phyloP scores from a whole-genome alignment of 2,329 filamentous ascomycete genomes.

The Trichoderma semiorbis region DNA sequence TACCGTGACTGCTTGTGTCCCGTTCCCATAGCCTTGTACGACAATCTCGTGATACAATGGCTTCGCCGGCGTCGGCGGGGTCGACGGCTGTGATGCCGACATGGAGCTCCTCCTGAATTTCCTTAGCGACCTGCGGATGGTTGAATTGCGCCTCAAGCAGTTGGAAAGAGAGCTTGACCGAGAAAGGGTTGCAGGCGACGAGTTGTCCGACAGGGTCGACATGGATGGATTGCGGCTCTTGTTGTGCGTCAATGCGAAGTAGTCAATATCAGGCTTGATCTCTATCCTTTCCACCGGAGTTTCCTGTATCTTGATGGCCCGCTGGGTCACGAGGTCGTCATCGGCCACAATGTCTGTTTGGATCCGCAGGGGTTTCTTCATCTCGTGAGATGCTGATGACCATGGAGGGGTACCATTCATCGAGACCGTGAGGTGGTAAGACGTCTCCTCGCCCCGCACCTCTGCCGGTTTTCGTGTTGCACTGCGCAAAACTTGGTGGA shows the following conservation, averaged over 20 bases:
- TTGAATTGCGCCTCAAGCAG: constrained; percentile 32
- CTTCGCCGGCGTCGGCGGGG: constrained; percentile 20
- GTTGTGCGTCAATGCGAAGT: constrained; percentile 45
- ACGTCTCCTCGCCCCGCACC: constrained; percentile 54
- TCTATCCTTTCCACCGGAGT: constrained; percentile 31
- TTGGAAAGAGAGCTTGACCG: constrained; percentile 32
- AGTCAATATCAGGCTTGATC: constrained; percentile 56
- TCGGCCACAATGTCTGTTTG: constrained; percentile 29
- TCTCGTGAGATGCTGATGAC: constrained; percentile 36
- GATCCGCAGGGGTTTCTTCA: constrained; percentile 26
- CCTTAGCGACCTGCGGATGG: constrained; percentile 34
- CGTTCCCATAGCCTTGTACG: constrained; percentile 53
- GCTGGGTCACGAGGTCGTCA: constrained; percentile 8
- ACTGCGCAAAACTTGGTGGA: constrained; percentile 67
- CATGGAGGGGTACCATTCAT: constrained; percentile 45
- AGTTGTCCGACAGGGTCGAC: constrained; percentile 22
- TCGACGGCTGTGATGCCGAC: constrained; percentile 21
- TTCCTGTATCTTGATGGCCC: constrained; percentile 13
- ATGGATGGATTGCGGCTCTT: constrained; percentile 22
- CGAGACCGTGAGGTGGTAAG: constrained; percentile 54
- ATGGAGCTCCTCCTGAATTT: constrained; percentile 28
- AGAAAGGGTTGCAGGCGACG: constrained; percentile 20
- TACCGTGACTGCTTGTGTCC: constrained; percentile 40
- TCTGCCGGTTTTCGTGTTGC: constrained; percentile 60
- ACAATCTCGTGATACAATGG: constrained; percentile 48